These are phyloP conservation scores for Prunus mira DNA, from an alignment of 306 rosid genomes.

Conservation along the genomic window DNA sequence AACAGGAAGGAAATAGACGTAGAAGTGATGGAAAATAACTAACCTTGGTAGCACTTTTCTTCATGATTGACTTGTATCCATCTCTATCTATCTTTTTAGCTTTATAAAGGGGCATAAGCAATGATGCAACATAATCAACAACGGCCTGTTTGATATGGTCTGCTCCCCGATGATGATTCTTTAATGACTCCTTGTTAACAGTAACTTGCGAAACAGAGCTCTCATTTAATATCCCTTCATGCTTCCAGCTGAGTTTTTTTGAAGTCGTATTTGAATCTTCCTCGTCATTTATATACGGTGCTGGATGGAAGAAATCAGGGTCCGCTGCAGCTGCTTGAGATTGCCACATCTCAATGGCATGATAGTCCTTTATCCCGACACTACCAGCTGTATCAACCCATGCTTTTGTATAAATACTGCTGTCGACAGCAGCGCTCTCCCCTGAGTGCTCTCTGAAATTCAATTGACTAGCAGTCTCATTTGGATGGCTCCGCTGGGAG, in stretches of 20 bases:
- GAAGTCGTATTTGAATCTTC: constrained; percentile 87
- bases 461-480: constrained; percentile 78
- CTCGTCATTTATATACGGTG: constrained; percentile 64
- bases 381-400: constrained; percentile 96
- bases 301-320: constrained; percentile 52
- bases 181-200: constrained; percentile 63
- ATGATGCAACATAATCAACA: constrained; percentile 93
- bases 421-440: constrained; percentile 90
- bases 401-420: constrained; percentile 88
- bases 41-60: constrained; percentile 98
- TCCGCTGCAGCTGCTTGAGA: constrained; percentile 96
- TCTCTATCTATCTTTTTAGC: constrained; percentile 92
- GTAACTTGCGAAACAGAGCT: constrained; percentile 93
- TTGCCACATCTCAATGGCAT: constrained; percentile 99
- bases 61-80: constrained; percentile 97
- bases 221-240: constrained; percentile 76
- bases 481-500: constrained; percentile 89
- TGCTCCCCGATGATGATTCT: constrained; percentile 74
- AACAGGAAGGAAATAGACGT: constrained; percentile 14
- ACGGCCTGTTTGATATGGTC: constrained; percentile 96
- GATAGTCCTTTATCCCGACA: constrained; percentile 77
- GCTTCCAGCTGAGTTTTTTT: constrained; percentile 63
- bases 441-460: constrained; percentile 95
- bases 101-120: constrained; percentile 97
- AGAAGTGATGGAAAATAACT: constrained; percentile 15